Base-by-base conservation (phyloP, 75 land plant species). In the Pinus taeda region DNA sequence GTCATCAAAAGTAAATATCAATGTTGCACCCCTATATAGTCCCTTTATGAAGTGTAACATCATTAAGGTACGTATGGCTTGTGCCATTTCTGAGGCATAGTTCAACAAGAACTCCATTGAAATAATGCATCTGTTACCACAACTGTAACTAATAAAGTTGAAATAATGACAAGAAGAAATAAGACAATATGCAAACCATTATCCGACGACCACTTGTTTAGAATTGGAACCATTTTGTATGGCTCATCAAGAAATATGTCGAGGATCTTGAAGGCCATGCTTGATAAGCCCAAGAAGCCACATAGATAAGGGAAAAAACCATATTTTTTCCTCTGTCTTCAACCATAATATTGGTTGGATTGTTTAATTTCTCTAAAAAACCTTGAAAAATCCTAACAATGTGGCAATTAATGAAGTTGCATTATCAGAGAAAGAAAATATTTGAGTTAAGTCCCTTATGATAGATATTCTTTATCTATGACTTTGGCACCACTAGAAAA, bases 341-440 rank as follows among this genome's bases (percentile, higher is more conserved):
- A 1, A 39, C 39, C 14, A 29, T 33, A 15, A 30, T 64, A 15
- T 64, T 64, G 45, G 77, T 11, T 49, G 55, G 1, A 45, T 79
- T 81, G n/a, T 75, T 81, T 59, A 90, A 79, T 67, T 89, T 91
- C 81, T 93, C 95, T 65, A 85, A 66, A 61, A 88, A 83, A 79
- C 87, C 80, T 8, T 26, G 26, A 86, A 85, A 79, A 90, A 86
- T 42, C 33, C 33, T 33, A 33, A 33, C 2, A 33, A 33, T 33
- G 2, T 33, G 33, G 0, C 1, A 33, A 33, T 33, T 33, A 33
- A 33, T 33, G 33, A 33, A 33, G 33, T 33, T 33, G 1, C 33
- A 1, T 0, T 33, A 33, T 33, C 33, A 1, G 2, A 33, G 33
- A 33, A 1, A 33, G 33, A 33, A 33, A 33, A 33, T 2, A 2